Evolutionary conservation across 1,284 basidiomycete genomes (phyloP), one percentile per base, ranked within the genome.

Genomic region (Volvariella volvacea): DNA sequence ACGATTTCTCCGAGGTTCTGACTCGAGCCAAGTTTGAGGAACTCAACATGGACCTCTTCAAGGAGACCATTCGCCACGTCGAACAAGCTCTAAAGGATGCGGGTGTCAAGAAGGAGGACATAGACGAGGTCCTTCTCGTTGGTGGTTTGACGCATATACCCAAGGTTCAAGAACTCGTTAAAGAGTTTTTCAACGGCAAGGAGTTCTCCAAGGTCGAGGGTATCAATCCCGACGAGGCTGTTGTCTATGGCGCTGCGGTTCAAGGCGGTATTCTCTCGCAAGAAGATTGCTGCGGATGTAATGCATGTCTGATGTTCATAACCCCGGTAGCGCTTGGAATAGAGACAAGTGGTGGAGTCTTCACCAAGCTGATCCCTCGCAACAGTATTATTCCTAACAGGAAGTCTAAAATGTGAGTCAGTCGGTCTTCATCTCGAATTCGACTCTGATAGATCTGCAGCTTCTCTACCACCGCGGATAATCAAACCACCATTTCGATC

Each of bases 21-120:
- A 98, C 95, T 49, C 84, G 94, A 49, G 93, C 95, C 73, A 98
- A 97, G 73, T 98, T 99, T 63, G 95, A 98, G 70, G 94, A 98
- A 68, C 76, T 98, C 57, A 97, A 97, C 83, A 88, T 96, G 74
- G 94, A 99, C 60, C 83, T 98, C 42, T 98, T 99, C 89, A 81
- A 92, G 60, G 94, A 94, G 81, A 98, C 95, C 37, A 92, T 98
- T 89, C 95, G 94, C 78, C 95, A 95, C 55, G 95, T 98, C 54
- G 93, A 97, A 71, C 93, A 97, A 70, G 95, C 98, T 28, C 77
- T 98, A 60, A 97, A 97, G 83, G 95, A 99, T 62, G 88, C 95
- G 52, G 86, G 87, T 58, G 85, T 98, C 63, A 95, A 94, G 82
- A 98, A 98, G 82, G 92, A 97, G 56, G 90, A 94, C 56, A 71